Conservation (phyloP, 164 flowering plant genomes). For the Akebia trifoliata region DNA sequence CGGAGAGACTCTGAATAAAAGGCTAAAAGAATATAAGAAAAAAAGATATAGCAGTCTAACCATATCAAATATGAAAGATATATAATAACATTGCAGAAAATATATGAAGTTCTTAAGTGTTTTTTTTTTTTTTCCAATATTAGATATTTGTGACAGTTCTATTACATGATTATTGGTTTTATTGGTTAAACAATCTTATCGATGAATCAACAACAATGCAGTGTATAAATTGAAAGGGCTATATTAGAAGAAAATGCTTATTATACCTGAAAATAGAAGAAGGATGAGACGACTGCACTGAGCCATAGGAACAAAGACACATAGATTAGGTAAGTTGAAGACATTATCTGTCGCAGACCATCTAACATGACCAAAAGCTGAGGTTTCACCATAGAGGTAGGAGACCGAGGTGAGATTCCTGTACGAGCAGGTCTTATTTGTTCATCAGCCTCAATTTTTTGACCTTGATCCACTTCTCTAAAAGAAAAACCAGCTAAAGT, state of each 20-base stretch:
- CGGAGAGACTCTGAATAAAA: no score
- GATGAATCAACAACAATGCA: neutral
- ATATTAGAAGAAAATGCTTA: neutral
- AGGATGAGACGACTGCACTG: conserved; percentile 91
- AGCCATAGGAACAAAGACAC: conserved; percentile 88
- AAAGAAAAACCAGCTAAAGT: conserved; percentile 15
- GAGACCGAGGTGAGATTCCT: conserved; percentile 43
- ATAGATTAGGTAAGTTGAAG: conserved; percentile 69
- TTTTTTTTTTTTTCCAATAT: no score
- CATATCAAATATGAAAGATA: no score
- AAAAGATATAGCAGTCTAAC: no score
- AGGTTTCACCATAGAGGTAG: conserved; percentile 41
- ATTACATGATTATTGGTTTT: neutral
- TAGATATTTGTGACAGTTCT: no score
- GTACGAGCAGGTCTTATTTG: conserved; percentile 16
- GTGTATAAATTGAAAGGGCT: neutral
- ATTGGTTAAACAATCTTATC: neutral
- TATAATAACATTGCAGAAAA: no score
- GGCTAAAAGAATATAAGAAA: no score
- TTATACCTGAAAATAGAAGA: conserved; percentile 92
- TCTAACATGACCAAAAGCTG: conserved; percentile 70
- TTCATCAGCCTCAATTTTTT: conserved; percentile 24
- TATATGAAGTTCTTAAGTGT: no score
- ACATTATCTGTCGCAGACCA: conserved; percentile 68
- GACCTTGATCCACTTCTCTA: conserved; percentile 48